Evolutionary conservation across 2,329 filamentous ascomycete species (phyloP), one percentile per base, ranked within the genome.

Genomic region (Ustilaginoidea virens): DNA sequence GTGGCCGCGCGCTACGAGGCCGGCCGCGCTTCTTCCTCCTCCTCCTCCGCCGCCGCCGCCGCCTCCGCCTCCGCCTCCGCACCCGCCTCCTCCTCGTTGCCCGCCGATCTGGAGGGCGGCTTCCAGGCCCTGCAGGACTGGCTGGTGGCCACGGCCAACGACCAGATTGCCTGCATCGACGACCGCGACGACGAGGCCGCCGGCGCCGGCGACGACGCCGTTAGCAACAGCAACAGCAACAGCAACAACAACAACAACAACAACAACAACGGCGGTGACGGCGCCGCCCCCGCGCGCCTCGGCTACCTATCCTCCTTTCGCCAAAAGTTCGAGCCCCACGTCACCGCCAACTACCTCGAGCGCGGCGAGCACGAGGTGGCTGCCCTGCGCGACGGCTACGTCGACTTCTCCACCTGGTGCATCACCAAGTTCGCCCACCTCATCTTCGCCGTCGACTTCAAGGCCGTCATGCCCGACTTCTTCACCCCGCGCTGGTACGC

Each of bases 171-270:
- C 32, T 94, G 85, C 53, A 93, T 98, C 45, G 90, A 96, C 51
- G 92, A 96, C 47, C 79, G 79, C 40, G 78, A 82, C 36, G 78
- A 81, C 30, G 72, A 74, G 30, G 72, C 70, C n/a, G n/a, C n/a
- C n/a, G 86, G 87, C 25, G 83, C 92, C 32, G 90, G 90, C 41
- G 98, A 98, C 57, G 90, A 98, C 56, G 90, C 98, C 52, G 96
- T 98, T 49, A 86, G 86, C 32, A 94, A 85, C 53, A 93, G 96
- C 45, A 90, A 96, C 51, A 92, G 96, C 47, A 80, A 79, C 40
- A 78, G 82, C 36, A 78, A 81, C 30, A 72, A 74, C 29, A 72
- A 70, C 41, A 98, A 98, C 57, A 90, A 98, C 56, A 90, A 98
- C 52, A 96, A 98, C 49, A 86, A 86, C 32, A 94, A 85, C 53